Evolutionary conservation across 1,284 basidiomycete species (phyloP).

Genomic region (Vanrija humicola): DNA sequence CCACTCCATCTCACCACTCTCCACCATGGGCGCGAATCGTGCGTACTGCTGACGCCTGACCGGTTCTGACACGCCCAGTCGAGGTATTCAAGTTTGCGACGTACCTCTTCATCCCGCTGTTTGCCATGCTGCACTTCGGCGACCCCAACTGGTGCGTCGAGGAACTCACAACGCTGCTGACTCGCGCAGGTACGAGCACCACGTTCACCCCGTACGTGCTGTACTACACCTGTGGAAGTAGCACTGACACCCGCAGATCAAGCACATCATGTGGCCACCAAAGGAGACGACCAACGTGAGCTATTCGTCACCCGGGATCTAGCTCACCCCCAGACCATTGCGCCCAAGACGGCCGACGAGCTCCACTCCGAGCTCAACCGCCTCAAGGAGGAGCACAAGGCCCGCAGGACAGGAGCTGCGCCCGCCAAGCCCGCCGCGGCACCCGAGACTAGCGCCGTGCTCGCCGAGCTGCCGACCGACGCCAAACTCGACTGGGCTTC

Average conservation of each 20-base stretch:
- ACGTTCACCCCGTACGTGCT: slow-evolving; percentile 22
- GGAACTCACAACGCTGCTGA: neutral
- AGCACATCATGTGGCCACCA: slow-evolving; percentile 41
- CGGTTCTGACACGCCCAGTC: slow-evolving; percentile 44
- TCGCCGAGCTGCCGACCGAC: neutral
- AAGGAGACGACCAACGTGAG: slow-evolving; percentile 44
- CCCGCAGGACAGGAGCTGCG: neutral
- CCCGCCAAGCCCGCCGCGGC: neutral
- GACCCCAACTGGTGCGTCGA: slow-evolving; percentile 72
- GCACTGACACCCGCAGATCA: slow-evolving; percentile 25
- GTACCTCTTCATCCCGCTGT: slow-evolving; percentile 83
- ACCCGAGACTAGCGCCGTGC: neutral
- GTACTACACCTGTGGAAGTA: neutral
- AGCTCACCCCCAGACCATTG: slow-evolving; percentile 1
- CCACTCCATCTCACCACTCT: neutral
- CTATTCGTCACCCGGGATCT: neutral
- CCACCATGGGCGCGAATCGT: slow-evolving; percentile 20
- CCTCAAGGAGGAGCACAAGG: slow-evolving; percentile 27
- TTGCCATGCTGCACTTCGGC: slow-evolving; percentile 79
- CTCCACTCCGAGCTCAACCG: slow-evolving; percentile 35
- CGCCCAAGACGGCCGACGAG: slow-evolving; percentile 28
- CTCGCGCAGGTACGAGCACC: slow-evolving; percentile 18
- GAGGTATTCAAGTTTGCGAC: slow-evolving; percentile 84
- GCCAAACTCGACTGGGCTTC: slow-evolving; percentile 14
- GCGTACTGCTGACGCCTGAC: neutral